Percentiles rank a stretch among this genome's conserved stretches.
Conservation (phyloP, 495 filamentous ascomycete species). For the Xeromyces bisporus region DNA sequence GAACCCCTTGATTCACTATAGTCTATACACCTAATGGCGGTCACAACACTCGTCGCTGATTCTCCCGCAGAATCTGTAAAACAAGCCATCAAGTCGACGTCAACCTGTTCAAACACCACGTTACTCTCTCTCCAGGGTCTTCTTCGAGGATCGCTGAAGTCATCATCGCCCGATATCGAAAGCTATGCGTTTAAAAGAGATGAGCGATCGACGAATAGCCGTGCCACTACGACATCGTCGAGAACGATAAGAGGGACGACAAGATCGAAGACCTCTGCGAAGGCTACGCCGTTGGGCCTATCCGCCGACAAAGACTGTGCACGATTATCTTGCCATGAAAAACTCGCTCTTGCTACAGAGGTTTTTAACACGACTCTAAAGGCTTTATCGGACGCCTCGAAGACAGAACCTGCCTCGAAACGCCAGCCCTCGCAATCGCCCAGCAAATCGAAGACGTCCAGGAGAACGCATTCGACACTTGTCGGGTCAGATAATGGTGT, state of each 20-base stretch:
- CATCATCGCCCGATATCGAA: slow-evolving; percentile 11
- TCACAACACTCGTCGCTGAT: slow-evolving; percentile 18
- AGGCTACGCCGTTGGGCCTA: slow-evolving; percentile 12
- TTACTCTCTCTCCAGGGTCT: slow-evolving; percentile 29
- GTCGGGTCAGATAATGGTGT: slow-evolving; percentile 16
- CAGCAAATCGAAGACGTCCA: slow-evolving; percentile 7
- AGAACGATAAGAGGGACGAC: slow-evolving; percentile 20
- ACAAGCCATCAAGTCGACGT: slow-evolving; percentile 28
- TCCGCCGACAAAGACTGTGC: slow-evolving; percentile 19
- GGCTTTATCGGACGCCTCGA: slow-evolving; percentile 55
- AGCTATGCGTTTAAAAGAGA: slow-evolving; percentile 4
- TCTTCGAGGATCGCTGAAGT: slow-evolving; percentile 18
- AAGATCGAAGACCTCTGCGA: slow-evolving; percentile 15
- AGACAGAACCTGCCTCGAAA: slow-evolving; percentile 29
- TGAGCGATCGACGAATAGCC: slow-evolving; percentile 11
- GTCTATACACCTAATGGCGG: slow-evolving; percentile 22
- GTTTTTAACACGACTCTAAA: slow-evolving; percentile 65
- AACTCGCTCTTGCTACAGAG: slow-evolving; percentile 58
- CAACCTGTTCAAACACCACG: slow-evolving; percentile 32
- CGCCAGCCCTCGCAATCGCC: slow-evolving; percentile 36
- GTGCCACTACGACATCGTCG: slow-evolving; percentile 11
- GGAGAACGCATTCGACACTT: slow-evolving; percentile 3
- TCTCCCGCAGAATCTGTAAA: slow-evolving; percentile 29
- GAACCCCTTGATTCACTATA: slow-evolving; percentile 4
- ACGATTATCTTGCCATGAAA: slow-evolving; percentile 40